Evolutionary conservation across 2,329 filamentous ascomycete genomes (phyloP), one percentile per base, ranked within the genome.

Genomic region (Esteya vermicola): DNA sequence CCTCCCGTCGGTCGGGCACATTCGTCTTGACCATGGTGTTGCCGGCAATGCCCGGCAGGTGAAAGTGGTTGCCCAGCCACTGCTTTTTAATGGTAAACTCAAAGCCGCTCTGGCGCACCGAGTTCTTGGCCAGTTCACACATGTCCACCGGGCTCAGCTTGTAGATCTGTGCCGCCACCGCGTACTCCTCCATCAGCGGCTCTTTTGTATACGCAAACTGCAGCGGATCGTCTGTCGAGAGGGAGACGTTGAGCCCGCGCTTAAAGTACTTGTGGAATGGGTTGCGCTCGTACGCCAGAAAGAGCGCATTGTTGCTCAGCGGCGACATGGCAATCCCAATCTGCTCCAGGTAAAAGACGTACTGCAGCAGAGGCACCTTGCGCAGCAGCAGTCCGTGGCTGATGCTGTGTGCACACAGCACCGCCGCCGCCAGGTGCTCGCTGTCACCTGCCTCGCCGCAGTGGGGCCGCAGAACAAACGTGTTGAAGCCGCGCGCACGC

Each of bases 301-400:
- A 98, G 25, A 98, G 64, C 0, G 91, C 91, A 52, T 98, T 98
- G 65, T 98, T 98, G 59, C 86, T 94, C 34, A 98, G 70, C 3
- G 91, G 91, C n/a, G 89, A 96, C 91, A 98, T 98, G 45, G 91
- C 91, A 47, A 98, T 91, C 43, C 91, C 91, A 46, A 98, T 95
- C 55, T 96, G 89, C 54, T 98, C 88, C 18, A 98, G 75, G 53
- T 98, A 98, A 63, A 94, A 98, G 38, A 96, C 77, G 59, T 98
- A 98, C 59, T 98, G 91, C 41, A 98, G 63, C 44, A 98, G 63
- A 3, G 91, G 91, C 3, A 96, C 88, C 57, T 98, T 98, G 46
- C 91, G 81, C 30, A 98, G 71, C 40, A 94, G 64, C 40, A 98
- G 72, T 18, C 91, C 91, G 55, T 98, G 91, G 52, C 85, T 94